Percentiles rank a stretch among this genome's conserved stretches.
These are phyloP conservation scores for Coemansia sp. DNA, from an alignment of 192 early-diverging fungal species.

Conservation along the genomic window DNA sequence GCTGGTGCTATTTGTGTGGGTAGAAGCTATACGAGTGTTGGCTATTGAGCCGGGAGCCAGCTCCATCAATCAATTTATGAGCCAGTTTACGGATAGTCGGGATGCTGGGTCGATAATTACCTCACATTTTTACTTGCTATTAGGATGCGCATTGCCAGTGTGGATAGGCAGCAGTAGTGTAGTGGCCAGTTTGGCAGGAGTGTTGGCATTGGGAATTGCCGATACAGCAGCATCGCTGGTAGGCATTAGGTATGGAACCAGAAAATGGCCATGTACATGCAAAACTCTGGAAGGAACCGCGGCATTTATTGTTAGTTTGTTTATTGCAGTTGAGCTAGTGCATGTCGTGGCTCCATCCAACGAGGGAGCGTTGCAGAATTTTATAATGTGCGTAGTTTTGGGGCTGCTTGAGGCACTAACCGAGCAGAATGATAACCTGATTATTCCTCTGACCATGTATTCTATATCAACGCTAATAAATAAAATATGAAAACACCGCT, in stretches of 20 bases:
- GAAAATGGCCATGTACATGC: not conserved
- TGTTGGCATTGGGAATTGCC: constrained; percentile 85
- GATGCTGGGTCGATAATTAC: constrained; percentile 82
- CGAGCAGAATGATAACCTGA: constrained; percentile 93
- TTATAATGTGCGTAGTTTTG: constrained; percentile 25
- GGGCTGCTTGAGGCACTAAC: constrained; percentile 82
- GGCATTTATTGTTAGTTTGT: constrained; percentile 72
- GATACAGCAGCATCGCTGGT: constrained; percentile 80
- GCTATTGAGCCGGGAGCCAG: constrained; percentile 65
- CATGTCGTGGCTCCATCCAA: constrained; percentile 1
- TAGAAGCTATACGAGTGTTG: constrained; percentile 80
- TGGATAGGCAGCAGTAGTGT: constrained; percentile 69
- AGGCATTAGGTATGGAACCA: constrained; percentile 63
- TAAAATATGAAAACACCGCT: too few species aligned
- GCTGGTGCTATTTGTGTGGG: constrained; percentile 64
- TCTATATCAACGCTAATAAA: constrained; percentile 16
- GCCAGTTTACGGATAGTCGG: constrained; percentile 77
- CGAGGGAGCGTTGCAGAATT: not conserved
- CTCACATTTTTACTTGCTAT: constrained; percentile 83
- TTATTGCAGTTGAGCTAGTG: constrained; percentile 13
- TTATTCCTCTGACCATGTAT: constrained; percentile 79
- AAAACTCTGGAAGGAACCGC: constrained; percentile 62
- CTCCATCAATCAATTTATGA: constrained; percentile 68
- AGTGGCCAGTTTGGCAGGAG: constrained; percentile 64
- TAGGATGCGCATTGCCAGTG: constrained; percentile 87